phyloP scores from a whole-genome alignment of 352 stramenopile genomes.

The Pythium folliculosum region DNA sequence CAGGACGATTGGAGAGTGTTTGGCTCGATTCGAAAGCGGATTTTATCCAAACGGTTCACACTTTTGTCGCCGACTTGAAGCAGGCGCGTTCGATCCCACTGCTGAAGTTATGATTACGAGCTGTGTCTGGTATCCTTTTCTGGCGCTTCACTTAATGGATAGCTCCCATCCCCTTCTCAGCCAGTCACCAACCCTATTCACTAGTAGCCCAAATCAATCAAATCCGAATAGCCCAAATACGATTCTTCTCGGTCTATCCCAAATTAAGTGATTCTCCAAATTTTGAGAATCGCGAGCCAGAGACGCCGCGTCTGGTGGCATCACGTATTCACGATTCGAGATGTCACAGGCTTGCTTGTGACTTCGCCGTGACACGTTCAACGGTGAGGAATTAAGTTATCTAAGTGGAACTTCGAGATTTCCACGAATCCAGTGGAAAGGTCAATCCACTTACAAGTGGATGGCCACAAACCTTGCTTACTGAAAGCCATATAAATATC shows the following conservation, averaged over 20 bases:
- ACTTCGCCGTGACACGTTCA: not conserved
- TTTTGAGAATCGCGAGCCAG: not conserved
- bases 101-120: not conserved
- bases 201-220: not conserved
- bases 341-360: not conserved
- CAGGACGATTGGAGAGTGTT: not conserved
- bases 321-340: not conserved
- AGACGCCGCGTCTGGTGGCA: not conserved
- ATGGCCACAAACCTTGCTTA: no score
- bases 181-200: not conserved
- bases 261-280: not conserved
- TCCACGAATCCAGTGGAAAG: no score
- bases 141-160: constrained; percentile 1
- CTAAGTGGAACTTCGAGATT: no score
- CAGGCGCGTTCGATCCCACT: not conserved
- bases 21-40: not conserved
- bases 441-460: no score
- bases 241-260: not conserved
- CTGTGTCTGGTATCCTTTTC: constrained; percentile 3
- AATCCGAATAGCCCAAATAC: not conserved
- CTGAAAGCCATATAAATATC: no score
- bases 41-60: not conserved
- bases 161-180: not conserved
- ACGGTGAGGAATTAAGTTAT: no score
- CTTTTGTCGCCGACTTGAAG: not conserved